Percentiles rank a stretch among this genome's conserved stretches.
These are phyloP conservation scores for Malassezia equina DNA, from an alignment of 1,284 basidiomycete genomes.

Conservation along the genomic window DNA sequence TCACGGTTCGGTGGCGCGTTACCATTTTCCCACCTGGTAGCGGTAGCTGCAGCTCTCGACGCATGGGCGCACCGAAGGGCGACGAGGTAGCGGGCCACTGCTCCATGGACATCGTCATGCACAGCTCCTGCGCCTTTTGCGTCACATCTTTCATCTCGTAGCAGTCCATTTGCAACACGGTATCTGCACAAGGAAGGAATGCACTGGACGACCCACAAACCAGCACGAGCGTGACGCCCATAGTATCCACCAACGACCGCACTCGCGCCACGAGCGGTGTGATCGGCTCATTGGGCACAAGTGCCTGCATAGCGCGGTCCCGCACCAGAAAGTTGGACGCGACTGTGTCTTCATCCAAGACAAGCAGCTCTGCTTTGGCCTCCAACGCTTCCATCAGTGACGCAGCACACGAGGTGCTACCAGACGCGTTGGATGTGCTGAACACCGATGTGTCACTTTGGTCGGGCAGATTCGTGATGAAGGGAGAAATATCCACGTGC, in stretches of 20 bases:
- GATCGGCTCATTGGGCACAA: constrained; percentile 19
- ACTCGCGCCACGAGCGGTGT: constrained; percentile 14
- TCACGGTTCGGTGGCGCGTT: not conserved
- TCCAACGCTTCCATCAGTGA: constrained; percentile 18
- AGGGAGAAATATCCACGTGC: constrained; percentile 15
- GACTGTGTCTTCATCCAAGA: constrained; percentile 19
- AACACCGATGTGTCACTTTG: constrained; percentile 10
- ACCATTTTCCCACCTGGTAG: constrained; percentile 1
- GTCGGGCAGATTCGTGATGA: constrained; percentile 16
- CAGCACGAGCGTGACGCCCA: constrained; percentile 9
- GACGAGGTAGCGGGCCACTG: not conserved
- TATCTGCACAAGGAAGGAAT: constrained; percentile 13
- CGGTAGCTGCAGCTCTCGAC: not conserved
- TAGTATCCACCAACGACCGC: not conserved
- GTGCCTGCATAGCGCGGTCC: constrained; percentile 9
- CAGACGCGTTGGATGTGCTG: constrained; percentile 18
- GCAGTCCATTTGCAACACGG: constrained; percentile 17
- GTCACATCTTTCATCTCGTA: constrained; percentile 14
- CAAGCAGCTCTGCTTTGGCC: constrained; percentile 11
- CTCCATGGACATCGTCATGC: not conserved
- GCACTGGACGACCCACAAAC: constrained; percentile 18
- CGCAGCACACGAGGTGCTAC: constrained; percentile 19
- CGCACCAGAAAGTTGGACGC: constrained; percentile 20
- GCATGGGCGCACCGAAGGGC: not conserved
- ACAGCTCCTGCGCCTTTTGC: not conserved